These are phyloP conservation scores for Aspergillus fructus DNA, from an alignment of 2,329 filamentous ascomycete genomes.

Conservation along the genomic window DNA sequence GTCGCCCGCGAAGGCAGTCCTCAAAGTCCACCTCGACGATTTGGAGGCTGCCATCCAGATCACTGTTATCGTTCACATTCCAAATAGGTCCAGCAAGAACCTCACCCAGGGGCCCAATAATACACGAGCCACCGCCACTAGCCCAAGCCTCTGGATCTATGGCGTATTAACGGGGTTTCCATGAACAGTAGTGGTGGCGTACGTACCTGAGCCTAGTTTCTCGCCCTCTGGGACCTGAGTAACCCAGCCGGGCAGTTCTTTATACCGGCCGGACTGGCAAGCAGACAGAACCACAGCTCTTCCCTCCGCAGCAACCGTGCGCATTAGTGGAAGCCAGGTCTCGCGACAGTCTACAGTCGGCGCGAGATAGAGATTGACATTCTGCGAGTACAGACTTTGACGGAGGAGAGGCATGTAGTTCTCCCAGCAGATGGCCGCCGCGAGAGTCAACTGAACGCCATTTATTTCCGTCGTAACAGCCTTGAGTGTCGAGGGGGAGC, in stretches of 20 bases:
- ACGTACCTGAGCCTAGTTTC: conserved; percentile 6
- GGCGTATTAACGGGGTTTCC: background rate
- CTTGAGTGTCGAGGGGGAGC: conserved; percentile 72
- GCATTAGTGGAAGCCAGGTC: conserved; percentile 79
- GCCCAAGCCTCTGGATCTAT: conserved; percentile 46
- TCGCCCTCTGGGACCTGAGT: conserved; percentile 24
- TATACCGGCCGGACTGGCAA: conserved; percentile 73
- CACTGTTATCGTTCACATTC: conserved; percentile 54
- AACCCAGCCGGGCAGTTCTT: conserved; percentile 60
- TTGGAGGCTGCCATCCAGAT: conserved; percentile 47
- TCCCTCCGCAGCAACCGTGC: conserved; percentile 77
- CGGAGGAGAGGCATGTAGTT: conserved; percentile 92
- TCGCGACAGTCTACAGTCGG: conserved; percentile 85
- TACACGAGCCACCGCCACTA: conserved; percentile 76
- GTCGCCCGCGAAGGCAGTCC: conserved; percentile 75
- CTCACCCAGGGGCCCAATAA: conserved; percentile 77
- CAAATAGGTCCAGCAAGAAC: conserved; percentile 78
- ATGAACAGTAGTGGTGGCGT: background rate
- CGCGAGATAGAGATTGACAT: conserved; percentile 86
- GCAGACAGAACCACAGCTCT: conserved; percentile 81
- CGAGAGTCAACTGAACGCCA: conserved; percentile 76
- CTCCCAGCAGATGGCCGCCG: conserved; percentile 92
- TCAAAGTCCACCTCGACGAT: conserved; percentile 78
- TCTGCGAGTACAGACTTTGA: conserved; percentile 81
- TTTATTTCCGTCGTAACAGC: conserved; percentile 78